Evolutionary conservation across 441 rosid genomes (phyloP), one percentile per base, ranked within the genome.

Genomic region (Pelargonium fulgidum): DNA sequence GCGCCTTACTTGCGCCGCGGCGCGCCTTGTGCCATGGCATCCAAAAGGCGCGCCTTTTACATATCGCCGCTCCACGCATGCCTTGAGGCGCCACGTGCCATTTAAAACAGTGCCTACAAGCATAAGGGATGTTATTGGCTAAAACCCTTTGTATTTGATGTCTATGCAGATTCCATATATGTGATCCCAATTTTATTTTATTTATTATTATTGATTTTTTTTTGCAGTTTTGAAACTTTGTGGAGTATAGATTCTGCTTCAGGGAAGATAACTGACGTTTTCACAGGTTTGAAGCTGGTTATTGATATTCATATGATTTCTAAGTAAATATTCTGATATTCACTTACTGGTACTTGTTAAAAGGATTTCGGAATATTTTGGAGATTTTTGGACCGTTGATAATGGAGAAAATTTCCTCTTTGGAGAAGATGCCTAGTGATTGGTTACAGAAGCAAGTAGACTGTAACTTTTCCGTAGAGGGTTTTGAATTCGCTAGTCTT

Each of bases 211-310:
- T 62, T n/a, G n/a, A n/a, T 70, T 56, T 20, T 16, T 41, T 16
- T 67, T 82, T 78, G 72, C 93, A 91, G 99, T 80, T 91, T 87
- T 73, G 83, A 91, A 39, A 79, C 80, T 72, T 74, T 88, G 52
- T 94, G 99, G 99, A 78, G 85, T 36, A 62, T 92, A 75, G 89
- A 89, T 80, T 69, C 78, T 70, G 77, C 83, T 70, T 84, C 88
- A 42, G 91, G 98, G 77, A 79, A 86, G 75, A 82, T 86, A 41
- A 82, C 81, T 83, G 91, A 90, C 76, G 80, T 76, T 66, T 79
- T 87, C 20, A 79, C 75, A 89, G 99, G 99, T 92, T 72, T 80
- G 74, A 52, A 76, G 63, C 76, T 74, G 22, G 14, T 39, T 67
- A 29, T 69, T 19, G 29, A 56, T 63, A 45, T 13, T 24, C 52